These are phyloP conservation scores for Scheffersomyces segobiensis DNA, from an alignment of 1,139 yeast species.

Conservation along the genomic window DNA sequence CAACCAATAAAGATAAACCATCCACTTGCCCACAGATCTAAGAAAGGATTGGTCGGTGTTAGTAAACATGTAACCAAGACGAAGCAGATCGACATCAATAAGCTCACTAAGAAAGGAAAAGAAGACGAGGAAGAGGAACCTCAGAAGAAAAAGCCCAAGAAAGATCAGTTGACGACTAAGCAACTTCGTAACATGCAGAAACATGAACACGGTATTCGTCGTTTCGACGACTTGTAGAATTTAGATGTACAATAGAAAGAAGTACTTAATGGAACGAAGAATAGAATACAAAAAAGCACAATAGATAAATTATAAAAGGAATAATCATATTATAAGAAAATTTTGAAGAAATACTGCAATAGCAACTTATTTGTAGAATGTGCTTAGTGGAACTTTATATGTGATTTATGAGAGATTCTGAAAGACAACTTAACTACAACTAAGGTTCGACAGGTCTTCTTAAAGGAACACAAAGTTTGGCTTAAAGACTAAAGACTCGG, in stretches of 20 bases:
- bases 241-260: not conserved
- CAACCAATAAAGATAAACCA: not conserved
- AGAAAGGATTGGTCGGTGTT: not conserved
- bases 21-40: not conserved
- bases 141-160: constrained; percentile 27
- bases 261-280: too few species aligned
- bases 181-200: constrained; percentile 50
- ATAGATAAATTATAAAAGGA: not conserved
- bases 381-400: too few species aligned
- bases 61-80: constrained; percentile 14
- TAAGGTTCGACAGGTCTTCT: not conserved
- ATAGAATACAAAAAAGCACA: not conserved
- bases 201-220: constrained; percentile 67
- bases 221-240: constrained; percentile 60
- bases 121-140: constrained; percentile 13
- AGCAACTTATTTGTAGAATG: not conserved
- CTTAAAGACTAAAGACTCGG: not conserved
- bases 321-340: too few species aligned
- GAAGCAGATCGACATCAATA: constrained; percentile 20
- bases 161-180: constrained; percentile 39
- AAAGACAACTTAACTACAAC: too few species aligned
- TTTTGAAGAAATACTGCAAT: not conserved
- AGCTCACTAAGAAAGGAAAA: constrained; percentile 14
- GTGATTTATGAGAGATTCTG: not conserved
- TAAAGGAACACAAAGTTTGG: too few species aligned